Evolutionary conservation across 2,329 filamentous ascomycete genomes (phyloP), one percentile per base, ranked within the genome.

Genomic region (Thielaviopsis musarum): DNA sequence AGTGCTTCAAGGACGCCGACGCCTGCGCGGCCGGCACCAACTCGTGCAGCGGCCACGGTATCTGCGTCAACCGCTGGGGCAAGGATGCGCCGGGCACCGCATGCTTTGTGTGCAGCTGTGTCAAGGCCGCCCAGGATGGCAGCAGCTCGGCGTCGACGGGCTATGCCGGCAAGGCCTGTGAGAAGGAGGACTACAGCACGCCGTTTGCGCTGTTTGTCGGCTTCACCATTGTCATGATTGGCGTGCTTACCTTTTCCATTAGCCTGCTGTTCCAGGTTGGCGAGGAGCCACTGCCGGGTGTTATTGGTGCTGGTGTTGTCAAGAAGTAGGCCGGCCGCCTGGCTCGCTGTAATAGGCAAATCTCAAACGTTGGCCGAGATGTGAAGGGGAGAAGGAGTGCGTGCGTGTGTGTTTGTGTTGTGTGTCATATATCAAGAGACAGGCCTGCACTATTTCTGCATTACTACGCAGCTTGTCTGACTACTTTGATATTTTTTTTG

Each of bases 271-370:
- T 85, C 71, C 84, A 76, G 63, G 87, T 97, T 67, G 93, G 91
- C 38, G 81, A 87, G 69, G 84, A 95, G 74, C 86, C 90, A 72
- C 76, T 97, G 64, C 93, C 93, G 0, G 90, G 90, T 66, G 91
- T 98, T 9, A 91, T 98, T 70, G 89, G 90, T n/a, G 93, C 93
- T 54, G 93, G 93, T 64, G 91, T 98, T 45, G 87, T 85, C 64
- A 81, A 83, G 38, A 89, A 84, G 71, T 81, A 74, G 67, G 30
- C 24, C 52, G 19, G 28, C 13, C 2, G 7, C 15, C 6, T 38
- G n/a, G 28, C 34, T 56, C 15, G 19, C 24, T 51, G 19, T 10
- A 54, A 4, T 28, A 62, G 62, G 58, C 38, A 12, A 15, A 22
- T 19, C 9, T 34, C 19, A 19, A 12, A 34, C 30, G 30, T 34